Evolutionary conservation across 352 stramenopile species (phyloP), one percentile per base, ranked within the genome.

Genomic region (Pythium chondricola): DNA sequence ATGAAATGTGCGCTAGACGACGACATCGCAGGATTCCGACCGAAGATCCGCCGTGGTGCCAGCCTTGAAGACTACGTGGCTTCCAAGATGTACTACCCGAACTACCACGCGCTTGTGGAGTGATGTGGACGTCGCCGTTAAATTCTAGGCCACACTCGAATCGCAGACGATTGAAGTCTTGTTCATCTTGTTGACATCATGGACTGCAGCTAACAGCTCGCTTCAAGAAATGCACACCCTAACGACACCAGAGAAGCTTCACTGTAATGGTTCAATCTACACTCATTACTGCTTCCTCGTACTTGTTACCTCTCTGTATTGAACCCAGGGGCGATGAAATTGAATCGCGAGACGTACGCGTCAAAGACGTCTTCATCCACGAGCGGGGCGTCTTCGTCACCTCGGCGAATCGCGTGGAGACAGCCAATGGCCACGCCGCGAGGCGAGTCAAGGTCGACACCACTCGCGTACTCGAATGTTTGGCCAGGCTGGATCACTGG

Each of bases 31-130:
- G 85, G 74, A 8, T 90, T 85, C 58, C 63, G 80, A 9, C 76
- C 69, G 20, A 78, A 79, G 52, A 85, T 90, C 49, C 74, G 74
- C 24, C 74, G 69, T 33, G 63, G 77, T 33, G 67, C 68, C 7
- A 86, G 89, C 50, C 68, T 98, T 9, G 78, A 96, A 53, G 70
- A 74, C 27, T 98, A 88, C 61, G 85, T 98, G 14, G 71, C 74
- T 3, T 91, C 72, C 38, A 97, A 97, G 71, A 97, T 97, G 91
- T 98, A 97, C 68, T 89, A 93, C 65, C 93, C 93, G 13, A 74
- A 85, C 39, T 98, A 98, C 69, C 87, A 97, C 44, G 75, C 91
- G 46, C 62, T 98, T 11, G 83, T 97, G 32, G 87, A 97, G 56
- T 88, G 29, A 33, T 13, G 13, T 13, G 29, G 29, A 33, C 29